A percentile compares a stretch with the other conserved stretches of the same genome.
phyloP scores from a whole-genome alignment of 176 grass and related monocot species.

The Bothriochloa decipiens region DNA sequence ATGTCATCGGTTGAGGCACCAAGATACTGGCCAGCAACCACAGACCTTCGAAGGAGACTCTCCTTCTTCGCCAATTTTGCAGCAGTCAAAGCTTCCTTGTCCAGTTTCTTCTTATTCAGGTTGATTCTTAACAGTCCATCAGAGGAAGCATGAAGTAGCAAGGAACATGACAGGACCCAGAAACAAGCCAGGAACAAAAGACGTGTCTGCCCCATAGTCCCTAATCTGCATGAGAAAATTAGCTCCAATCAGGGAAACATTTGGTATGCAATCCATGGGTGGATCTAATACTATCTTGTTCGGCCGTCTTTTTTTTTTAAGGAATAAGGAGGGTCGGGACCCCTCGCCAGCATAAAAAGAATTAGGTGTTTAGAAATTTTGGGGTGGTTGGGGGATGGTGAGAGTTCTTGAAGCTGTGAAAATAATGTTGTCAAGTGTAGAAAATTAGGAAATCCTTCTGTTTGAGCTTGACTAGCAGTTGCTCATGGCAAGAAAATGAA shows the following conservation, averaged over 20 bases:
- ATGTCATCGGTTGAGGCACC: slow-evolving; percentile 49
- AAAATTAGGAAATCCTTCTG: background rate
- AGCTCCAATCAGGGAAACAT: slow-evolving; percentile 2
- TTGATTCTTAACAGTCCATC: slow-evolving; percentile 71
- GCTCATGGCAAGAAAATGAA: slow-evolving; percentile 1
- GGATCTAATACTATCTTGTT: background rate
- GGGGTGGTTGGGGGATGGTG: background rate
- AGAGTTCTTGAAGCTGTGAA: background rate
- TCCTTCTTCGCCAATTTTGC: slow-evolving; percentile 54
- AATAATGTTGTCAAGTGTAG: background rate
- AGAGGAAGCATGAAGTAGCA: slow-evolving; percentile 50
- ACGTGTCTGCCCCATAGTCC: slow-evolving; percentile 57
- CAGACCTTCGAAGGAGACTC: slow-evolving; percentile 26
- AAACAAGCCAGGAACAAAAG: slow-evolving; percentile 54
- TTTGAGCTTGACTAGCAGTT: background rate
- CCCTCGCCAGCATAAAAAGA: background rate
- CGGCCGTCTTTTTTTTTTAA: background rate
- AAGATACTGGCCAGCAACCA: slow-evolving; percentile 29
- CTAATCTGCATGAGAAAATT: slow-evolving; percentile 30
- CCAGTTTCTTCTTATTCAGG: slow-evolving; percentile 70
- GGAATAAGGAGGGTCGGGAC: background rate
- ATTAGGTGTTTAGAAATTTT: background rate
- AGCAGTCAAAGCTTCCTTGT: slow-evolving; percentile 53
- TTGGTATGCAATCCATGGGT: background rate
- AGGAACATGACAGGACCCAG: slow-evolving; percentile 52